A percentile compares a stretch with the other conserved stretches of the same genome.
Evolutionary conservation across 1,139 yeast genomes (phyloP).

Genomic region (Tardiomyces blankii): DNA sequence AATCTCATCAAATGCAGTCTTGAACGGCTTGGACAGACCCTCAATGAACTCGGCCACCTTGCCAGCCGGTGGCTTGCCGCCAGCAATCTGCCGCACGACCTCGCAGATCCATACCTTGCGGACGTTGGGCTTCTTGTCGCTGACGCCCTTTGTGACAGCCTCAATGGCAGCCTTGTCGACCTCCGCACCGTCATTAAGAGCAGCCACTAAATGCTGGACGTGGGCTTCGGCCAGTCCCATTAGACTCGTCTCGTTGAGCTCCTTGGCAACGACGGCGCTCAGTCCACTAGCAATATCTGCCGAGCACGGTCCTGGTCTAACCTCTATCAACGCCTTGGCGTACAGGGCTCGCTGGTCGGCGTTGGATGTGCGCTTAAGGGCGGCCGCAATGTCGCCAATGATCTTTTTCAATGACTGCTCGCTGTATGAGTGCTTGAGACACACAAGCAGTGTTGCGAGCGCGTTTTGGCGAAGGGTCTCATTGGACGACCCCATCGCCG

Average conservation of each 20-base stretch:
- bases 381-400: constrained; percentile 42
- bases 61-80: background rate
- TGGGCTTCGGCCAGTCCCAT: constrained; percentile 27
- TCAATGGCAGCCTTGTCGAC: constrained; percentile 10
- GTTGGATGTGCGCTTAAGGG: constrained; percentile 35
- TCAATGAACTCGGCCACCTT: background rate
- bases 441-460: constrained; percentile 27
- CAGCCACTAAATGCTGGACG: constrained; percentile 31
- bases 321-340: constrained; percentile 27
- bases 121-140: constrained; percentile 49
- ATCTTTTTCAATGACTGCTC: constrained; percentile 18
- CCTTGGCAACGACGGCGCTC: constrained; percentile 48
- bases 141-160: constrained; percentile 43
- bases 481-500: constrained; percentile 61
- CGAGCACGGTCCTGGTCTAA: constrained; percentile 13
- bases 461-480: constrained; percentile 48
- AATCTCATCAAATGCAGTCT: constrained; percentile 30
- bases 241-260: constrained; percentile 59
- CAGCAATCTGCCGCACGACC: background rate
- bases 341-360: constrained; percentile 53
- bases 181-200: constrained; percentile 4
- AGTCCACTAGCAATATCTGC: constrained; percentile 33
- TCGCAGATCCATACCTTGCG: constrained; percentile 47
- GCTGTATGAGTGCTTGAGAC: constrained; percentile 6
- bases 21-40: constrained; percentile 10